Percentiles rank a stretch among this genome's conserved stretches.
These are phyloP conservation scores for Colletotrichum incanum DNA, from an alignment of 2,329 filamentous ascomycete genomes.

Conservation along the genomic window DNA sequence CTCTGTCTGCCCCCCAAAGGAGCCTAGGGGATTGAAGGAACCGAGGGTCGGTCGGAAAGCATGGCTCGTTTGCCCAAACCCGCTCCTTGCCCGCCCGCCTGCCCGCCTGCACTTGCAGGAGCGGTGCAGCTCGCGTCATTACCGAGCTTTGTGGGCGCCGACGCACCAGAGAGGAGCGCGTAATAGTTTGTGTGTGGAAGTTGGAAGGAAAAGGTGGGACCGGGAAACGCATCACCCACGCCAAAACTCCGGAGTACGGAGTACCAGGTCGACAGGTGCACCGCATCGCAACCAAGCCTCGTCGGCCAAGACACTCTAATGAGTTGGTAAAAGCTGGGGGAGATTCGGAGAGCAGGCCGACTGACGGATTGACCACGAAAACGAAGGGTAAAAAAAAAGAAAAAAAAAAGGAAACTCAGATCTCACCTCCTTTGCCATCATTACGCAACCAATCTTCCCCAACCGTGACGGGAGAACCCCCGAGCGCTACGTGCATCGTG, in stretches of 20 bases:
- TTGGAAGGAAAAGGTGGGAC: conserved; percentile 4
- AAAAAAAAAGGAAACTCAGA: background rate
- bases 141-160: conserved; percentile 13
- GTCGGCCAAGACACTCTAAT: conserved; percentile 16
- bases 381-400: background rate
- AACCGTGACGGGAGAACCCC: background rate
- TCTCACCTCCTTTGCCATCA: background rate
- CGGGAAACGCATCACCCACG: background rate
- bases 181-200: background rate
- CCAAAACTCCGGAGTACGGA: background rate
- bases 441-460: background rate
- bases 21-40: background rate
- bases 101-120: background rate
- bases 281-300: conserved; percentile 11
- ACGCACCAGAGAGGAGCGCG: background rate
- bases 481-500: background rate
- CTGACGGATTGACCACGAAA: background rate
- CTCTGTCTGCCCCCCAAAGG: background rate
- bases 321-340: conserved; percentile 5
- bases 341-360: background rate
- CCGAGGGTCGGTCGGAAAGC: conserved; percentile 13
- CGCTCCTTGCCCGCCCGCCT: conserved; percentile 3
- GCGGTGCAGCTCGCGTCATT: conserved; percentile 20
- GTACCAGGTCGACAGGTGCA: background rate
- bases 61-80: conserved; percentile 4